Evolutionary conservation across 1,284 basidiomycete genomes (phyloP), one percentile per base, ranked within the genome.

Genomic region (Tranzscheliella williamsii): DNA sequence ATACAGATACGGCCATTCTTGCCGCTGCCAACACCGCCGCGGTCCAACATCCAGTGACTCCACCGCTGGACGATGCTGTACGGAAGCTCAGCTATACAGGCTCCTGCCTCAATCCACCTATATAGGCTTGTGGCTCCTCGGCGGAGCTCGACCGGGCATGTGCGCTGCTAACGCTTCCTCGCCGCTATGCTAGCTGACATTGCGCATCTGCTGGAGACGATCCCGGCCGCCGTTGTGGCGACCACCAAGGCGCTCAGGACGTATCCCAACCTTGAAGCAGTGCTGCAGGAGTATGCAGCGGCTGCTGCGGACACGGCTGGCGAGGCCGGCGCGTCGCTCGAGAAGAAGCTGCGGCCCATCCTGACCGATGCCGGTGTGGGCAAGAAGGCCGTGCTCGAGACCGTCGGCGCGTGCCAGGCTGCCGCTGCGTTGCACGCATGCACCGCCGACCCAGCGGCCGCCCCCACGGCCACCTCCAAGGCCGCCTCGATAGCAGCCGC

Each of bases 211-310:
- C 37, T 64, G 17, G 17, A 24, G 16, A 47, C 21, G 1, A 58
- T 64, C 22, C 54, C 54, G 9, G 39, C 45, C 16, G 35, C 62
- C 6, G 50, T 58, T 87, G 2, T 65, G 12, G 48, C 47, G 16
- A 60, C 60, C 12, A 22, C 52, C 4, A 50, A 44, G 24, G 58
- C 55, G 12, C 57, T 70, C 46, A 63, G 57, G 45, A 60, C 58
- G 29, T 62, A 39, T n/a, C 34, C 54, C 7, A 58, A 70, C 45
- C 54, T 70, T 41, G 57, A 67, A 15, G 20, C 33, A 3, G 47
- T 38, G 11, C 18, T 70, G 13, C 38, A 52, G 21, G 39, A 39
- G n/a, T 42, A 51, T 45, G 61, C 43, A 3, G n/a, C 16, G 0
- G 17, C 39, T 15, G n/a, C n/a, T 7, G 4, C 5, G 23, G 11